Evolutionary conservation across 1,139 yeast species (phyloP), one percentile per base, ranked within the genome.

Genomic region (Hyphopichia fennica): DNA sequence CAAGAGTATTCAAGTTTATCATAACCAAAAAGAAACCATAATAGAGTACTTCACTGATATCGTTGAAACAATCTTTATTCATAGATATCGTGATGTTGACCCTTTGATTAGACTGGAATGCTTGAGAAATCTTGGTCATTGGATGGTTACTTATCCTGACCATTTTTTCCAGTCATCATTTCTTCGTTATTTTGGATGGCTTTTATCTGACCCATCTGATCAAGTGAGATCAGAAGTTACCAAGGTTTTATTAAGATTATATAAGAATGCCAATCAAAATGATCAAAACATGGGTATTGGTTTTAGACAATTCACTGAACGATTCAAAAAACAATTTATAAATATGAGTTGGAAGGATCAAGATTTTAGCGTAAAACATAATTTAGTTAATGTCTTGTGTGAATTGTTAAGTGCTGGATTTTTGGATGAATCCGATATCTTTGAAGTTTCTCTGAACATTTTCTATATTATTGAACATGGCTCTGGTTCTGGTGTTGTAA

Each of bases 21-120:
- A 75, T 32, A 64, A 62, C 11, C 85, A 84, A 46, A 77, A 78
- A 42, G 69, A 68, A 19, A 75, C 79, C 1, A 57, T 86, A 3
- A 76, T 72, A 30, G 81, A 73, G 44, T 78, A 80, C 47, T 73
- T 87, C 39, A 76, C 75, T 43, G 96, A 88, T 49, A 75, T 87
- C 8, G 76, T 82, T 33, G 82, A 79, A 47, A 73, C 86, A 1
- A 79, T 85, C 4, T 85, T 89, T 58, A 79, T 82, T 9, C 89
- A 84, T 53, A 71, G 98, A 49, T 87, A 87, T 57, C 81, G 91
- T 48, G 98, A 91, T 60, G 75, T 85, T 11, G 96, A 89, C 56
- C 80, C 84, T 7, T 62, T 64, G 9, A 84, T 90, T 28, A 74
- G 98, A 50, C 74, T 76, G 18, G 89, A 84, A 44, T 86, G 96